These are phyloP conservation scores for Magnolia changhungtana DNA, from an alignment of 164 flowering plant species.

Conservation along the genomic window DNA sequence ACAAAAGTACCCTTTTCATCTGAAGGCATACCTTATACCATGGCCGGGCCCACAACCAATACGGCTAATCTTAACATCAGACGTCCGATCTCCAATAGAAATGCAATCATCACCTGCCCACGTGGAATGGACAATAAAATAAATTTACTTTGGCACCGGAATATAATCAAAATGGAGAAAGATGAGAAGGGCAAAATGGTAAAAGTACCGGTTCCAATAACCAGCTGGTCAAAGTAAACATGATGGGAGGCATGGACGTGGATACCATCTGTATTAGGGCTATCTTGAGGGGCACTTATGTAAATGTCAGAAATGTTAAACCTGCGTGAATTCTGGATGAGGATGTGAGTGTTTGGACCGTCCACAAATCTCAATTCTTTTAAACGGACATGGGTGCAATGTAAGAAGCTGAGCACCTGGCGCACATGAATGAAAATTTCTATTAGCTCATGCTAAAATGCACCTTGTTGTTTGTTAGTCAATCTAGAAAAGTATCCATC, in stretches of 20 bases:
- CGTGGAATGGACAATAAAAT: background rate
- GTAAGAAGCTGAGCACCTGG: background rate
- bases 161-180: background rate
- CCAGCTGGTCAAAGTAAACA: background rate
- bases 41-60: constrained; percentile 69
- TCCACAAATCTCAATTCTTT: background rate
- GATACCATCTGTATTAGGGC: constrained; percentile 3
- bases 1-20: no score
- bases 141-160: background rate
- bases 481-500: background rate
- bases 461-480: background rate
- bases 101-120: constrained; percentile 66
- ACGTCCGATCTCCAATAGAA: constrained; percentile 57
- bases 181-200: background rate
- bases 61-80: constrained; percentile 36
- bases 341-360: background rate
- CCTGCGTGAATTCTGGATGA: background rate
- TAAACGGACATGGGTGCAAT: background rate
- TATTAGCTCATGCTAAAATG: background rate
- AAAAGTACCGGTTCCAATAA: background rate
- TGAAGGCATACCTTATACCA: constrained; percentile 47
- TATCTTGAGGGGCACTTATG: constrained; percentile 15
- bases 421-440: background rate
- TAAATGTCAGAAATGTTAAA: constrained; percentile 31
- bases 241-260: background rate